phyloP scores from a whole-genome alignment of 768 basidiomycete genomes.

The Pleurotus ostreatus region DNA sequence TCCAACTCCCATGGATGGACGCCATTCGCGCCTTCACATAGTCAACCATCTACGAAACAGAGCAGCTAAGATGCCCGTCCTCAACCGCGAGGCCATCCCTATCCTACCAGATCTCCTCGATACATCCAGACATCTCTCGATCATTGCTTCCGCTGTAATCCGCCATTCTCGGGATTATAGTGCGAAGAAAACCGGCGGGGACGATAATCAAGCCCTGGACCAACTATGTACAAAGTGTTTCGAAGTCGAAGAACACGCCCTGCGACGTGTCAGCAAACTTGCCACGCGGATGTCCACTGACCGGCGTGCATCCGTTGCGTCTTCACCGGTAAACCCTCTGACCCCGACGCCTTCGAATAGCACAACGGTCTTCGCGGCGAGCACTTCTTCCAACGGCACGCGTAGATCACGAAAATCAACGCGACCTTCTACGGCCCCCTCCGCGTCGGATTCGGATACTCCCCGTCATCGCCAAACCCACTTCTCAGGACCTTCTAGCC shows the following conservation, averaged over 20 bases:
- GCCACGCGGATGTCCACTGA: conserved; percentile 34
- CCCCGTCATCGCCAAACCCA: conserved; percentile 13
- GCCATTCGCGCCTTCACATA: conserved; percentile 50
- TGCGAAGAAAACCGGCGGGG: conserved; percentile 24
- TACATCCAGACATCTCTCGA: conserved; percentile 72
- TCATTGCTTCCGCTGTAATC: conserved; percentile 71
- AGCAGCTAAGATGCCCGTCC: conserved; percentile 45
- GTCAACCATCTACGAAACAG: conserved; percentile 57
- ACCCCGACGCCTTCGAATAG: conserved; percentile 7
- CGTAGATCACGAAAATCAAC: conserved; percentile 20
- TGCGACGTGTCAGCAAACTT: conserved; percentile 62
- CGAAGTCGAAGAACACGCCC: conserved; percentile 67
- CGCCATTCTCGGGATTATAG: conserved; percentile 51
- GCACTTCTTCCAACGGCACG: conserved; percentile 10
- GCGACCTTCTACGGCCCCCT: conserved; percentile 49
- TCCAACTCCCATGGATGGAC: conserved; percentile 27
- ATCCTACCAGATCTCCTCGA: conserved; percentile 73
- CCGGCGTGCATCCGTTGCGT: conserved; percentile 15
- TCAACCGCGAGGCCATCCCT: conserved; percentile 71
- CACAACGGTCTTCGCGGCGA: conserved; percentile 13
- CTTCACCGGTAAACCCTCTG: conserved; percentile 10
- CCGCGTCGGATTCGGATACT: conserved; percentile 23
- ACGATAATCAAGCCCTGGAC: conserved; percentile 39
- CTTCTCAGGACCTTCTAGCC: conserved; percentile 2
- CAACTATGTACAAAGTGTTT: conserved; percentile 60